phyloP scores from a whole-genome alignment of 495 filamentous ascomycete genomes.

The Xylaria bambusicola region DNA sequence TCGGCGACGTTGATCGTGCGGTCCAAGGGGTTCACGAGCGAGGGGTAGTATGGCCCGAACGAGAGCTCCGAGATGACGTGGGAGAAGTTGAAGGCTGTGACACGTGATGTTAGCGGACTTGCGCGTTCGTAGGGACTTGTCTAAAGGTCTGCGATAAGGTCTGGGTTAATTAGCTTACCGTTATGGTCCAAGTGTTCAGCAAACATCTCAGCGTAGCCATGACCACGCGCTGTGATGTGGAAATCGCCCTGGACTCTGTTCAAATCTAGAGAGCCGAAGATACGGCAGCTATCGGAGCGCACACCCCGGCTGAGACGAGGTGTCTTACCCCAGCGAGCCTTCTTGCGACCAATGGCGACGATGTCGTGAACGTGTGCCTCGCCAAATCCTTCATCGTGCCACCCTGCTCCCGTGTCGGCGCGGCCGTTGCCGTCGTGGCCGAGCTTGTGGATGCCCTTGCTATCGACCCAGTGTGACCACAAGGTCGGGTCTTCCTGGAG shows the following conservation, averaged over 20 bases:
- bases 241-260: constrained; percentile 99
- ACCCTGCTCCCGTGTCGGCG: constrained; percentile 56
- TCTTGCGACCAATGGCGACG: constrained; percentile 58
- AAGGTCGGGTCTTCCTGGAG: constrained; percentile 74
- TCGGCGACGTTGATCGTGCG: constrained; percentile 74
- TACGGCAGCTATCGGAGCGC: constrained; percentile 67
- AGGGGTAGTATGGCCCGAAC: constrained; percentile 93
- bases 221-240: constrained; percentile 93
- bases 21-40: constrained; percentile 91
- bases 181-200: constrained; percentile 81
- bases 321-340: constrained; percentile 68
- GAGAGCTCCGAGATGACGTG: constrained; percentile 96
- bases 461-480: constrained; percentile 81
- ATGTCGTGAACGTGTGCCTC: constrained; percentile 77
- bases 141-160: background rate
- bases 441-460: constrained; percentile 66
- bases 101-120: background rate
- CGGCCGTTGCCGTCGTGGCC: constrained; percentile 52
- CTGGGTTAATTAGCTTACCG: constrained; percentile 57
- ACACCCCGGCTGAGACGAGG: constrained; percentile 62
- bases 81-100: constrained; percentile 91
- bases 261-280: constrained; percentile 85
- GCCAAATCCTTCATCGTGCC: constrained; percentile 58
- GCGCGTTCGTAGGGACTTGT: constrained; percentile 10
- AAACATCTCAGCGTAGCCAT: constrained; percentile 78